Evolutionary conservation across 73 alveolate species (phyloP), one percentile per base, ranked within the genome.

Genomic region (Symbiodinium pilosum): DNA sequence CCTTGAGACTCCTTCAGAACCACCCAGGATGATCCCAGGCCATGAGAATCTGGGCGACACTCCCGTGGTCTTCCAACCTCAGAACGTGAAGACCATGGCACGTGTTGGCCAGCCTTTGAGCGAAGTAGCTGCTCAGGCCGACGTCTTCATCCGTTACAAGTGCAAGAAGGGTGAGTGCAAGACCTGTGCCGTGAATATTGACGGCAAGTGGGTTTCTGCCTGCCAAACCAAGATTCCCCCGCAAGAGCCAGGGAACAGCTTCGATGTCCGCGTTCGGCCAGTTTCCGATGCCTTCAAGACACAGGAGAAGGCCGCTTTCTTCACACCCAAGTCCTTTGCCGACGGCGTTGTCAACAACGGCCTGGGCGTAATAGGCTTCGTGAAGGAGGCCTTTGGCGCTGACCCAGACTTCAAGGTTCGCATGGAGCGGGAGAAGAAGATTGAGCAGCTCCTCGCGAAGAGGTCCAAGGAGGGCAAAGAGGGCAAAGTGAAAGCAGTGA

Each of bases 121-220:
- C 54, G 97, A 91, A 69, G 97, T 91, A 42, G 97, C 97, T 38
- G 12, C 89, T 6, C 97, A 91, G 81, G 97, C 97, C 5, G 97
- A 91, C 40, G 97, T 91, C 81, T 91, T 91, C 86, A 91, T 91
- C 81, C 97, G 94, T 73, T 91, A 91, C 88, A 68, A 69, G 89
- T 91, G 97, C 97, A 91, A 91, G 97, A 91, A 91, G 88, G 97
- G 97, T 86, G 39, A 91, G 56, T 91, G 97, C 89, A 91, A 91
- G 97, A 91, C 97, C 88, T 91, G 97, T 32, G 64, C 88, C 68
- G 97, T 91, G 89, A 91, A 91, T 88, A 91, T 91, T 77, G 84
- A 69, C 52, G 97, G 97, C 97, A 91, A 91, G 52, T 91, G 97
- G 97, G 97, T 91, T 40, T 91, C 81, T 30, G 88, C 97, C 41